These are phyloP conservation scores for Fusarium pininemorale DNA, from an alignment of 2,329 filamentous ascomycete species.

Conservation along the genomic window DNA sequence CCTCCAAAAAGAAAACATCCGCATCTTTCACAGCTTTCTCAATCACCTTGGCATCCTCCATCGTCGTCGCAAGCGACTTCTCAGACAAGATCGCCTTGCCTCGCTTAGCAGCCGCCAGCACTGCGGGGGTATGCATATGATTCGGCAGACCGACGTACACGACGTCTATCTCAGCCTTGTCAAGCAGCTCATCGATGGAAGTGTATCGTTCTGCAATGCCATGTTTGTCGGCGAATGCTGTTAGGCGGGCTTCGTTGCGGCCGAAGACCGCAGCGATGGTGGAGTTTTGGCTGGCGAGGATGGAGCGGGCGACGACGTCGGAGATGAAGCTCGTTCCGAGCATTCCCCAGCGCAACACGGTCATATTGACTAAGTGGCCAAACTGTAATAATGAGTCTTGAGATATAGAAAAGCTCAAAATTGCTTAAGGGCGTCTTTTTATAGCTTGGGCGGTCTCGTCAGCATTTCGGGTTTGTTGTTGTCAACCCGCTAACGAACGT, in stretches of 20 bases:
- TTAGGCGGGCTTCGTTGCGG: not conserved
- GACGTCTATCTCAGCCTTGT: constrained; percentile 7
- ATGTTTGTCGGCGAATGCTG: constrained; percentile 1
- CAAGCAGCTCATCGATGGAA: not conserved
- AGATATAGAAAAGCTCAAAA: rapidly evolving
- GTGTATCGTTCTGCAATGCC: not conserved
- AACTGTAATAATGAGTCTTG: rapidly evolving
- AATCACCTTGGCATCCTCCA: not conserved
- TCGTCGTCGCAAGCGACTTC: constrained; percentile 8
- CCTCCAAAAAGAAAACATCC: constrained; percentile 2
- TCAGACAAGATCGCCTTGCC: constrained; percentile 11
- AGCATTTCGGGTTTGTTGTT: not conserved
- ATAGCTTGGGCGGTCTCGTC: not conserved
- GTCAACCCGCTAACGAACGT: not conserved
- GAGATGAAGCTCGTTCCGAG: constrained; percentile 22
- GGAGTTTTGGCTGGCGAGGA: constrained; percentile 5
- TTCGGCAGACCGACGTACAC: constrained; percentile 16
- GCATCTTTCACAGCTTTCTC: not conserved
- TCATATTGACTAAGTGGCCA: rapidly evolving
- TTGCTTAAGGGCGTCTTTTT: rapidly evolving
- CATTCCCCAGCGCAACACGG: constrained; percentile 8
- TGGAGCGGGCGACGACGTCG: constrained; percentile 10
- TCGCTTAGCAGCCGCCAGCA: constrained; percentile 12
- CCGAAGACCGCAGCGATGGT: constrained; percentile 8
- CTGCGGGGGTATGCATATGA: constrained; percentile 19